Evolutionary conservation across 169 alveolate species (phyloP).

Genomic region (Amoebophrya sp.): DNA sequence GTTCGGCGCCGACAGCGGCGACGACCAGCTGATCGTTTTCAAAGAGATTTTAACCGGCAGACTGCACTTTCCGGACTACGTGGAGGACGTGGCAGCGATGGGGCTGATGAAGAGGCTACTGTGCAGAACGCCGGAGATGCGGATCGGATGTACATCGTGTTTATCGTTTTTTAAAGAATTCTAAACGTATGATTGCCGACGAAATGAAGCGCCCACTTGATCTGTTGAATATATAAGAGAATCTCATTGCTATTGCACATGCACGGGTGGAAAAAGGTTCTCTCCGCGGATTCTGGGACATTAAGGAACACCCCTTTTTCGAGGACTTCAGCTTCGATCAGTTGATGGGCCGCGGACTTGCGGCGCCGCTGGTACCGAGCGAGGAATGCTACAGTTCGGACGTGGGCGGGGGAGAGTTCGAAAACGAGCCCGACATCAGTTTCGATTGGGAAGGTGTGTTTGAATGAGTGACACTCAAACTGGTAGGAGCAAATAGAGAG

Average conservation of each 20-base stretch:
- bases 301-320: slow-evolving; percentile 39
- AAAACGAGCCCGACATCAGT: not conserved
- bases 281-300: slow-evolving; percentile 23
- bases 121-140: slow-evolving; percentile 74
- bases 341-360: slow-evolving; percentile 57
- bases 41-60: slow-evolving; percentile 69
- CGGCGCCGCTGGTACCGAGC: slow-evolving; percentile 63
- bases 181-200: not conserved
- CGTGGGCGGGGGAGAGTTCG: not conserved
- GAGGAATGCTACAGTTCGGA: slow-evolving; percentile 45
- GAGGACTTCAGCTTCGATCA: slow-evolving; percentile 68
- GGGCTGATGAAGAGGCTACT: slow-evolving; percentile 65
- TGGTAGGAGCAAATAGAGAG: no score
- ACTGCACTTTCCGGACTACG: slow-evolving; percentile 34
- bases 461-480: no score
- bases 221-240: not conserved
- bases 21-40: slow-evolving; percentile 85
- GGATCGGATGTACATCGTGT: slow-evolving; percentile 76
- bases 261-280: slow-evolving; percentile 21
- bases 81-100: slow-evolving; percentile 62
- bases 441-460: not conserved
- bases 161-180: not conserved
- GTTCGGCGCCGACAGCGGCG: slow-evolving; percentile 84
- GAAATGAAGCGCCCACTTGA: not conserved
- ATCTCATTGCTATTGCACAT: not conserved